Percentiles rank a stretch among this genome's conserved stretches.
Evolutionary conservation across 495 filamentous ascomycete genomes (phyloP).

Genomic region (Neurospora tetrasperma): DNA sequence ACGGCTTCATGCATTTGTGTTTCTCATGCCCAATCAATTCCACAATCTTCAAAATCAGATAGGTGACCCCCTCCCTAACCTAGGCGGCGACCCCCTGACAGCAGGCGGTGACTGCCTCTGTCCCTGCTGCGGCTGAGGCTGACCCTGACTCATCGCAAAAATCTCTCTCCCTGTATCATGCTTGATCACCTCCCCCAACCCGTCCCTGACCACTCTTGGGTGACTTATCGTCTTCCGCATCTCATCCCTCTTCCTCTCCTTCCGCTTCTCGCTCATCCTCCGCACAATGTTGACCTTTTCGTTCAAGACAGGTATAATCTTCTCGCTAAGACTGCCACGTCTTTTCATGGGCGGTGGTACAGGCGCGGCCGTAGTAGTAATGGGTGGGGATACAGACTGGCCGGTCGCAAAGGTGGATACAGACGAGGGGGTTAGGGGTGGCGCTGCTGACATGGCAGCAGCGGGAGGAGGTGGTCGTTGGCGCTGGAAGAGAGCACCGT

Average conservation of each 20-base stretch:
- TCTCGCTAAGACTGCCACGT: constrained; percentile 5
- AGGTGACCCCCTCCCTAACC: background rate
- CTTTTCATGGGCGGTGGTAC: background rate
- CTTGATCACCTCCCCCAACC: constrained; percentile 41
- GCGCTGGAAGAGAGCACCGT: constrained; percentile 5
- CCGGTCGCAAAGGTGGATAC: background rate
- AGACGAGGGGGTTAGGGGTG: background rate
- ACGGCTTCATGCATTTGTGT: background rate
- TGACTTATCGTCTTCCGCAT: constrained; percentile 58
- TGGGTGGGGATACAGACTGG: background rate
- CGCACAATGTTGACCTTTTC: constrained; percentile 38
- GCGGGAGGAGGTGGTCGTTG: background rate
- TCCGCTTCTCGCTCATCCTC: constrained; percentile 48
- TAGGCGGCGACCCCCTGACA: background rate
- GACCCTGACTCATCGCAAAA: background rate
- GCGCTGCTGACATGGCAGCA: background rate
- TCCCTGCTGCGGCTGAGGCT: background rate
- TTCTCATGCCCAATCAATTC: background rate
- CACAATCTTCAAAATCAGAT: background rate
- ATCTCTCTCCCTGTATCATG: constrained; percentile 16
- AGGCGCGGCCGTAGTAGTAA: background rate
- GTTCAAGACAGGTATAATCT: constrained; percentile 26
- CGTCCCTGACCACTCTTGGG: constrained; percentile 39
- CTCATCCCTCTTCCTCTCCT: constrained; percentile 53
- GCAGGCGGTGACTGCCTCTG: background rate